A percentile compares a stretch with the other conserved stretches of the same genome.
phyloP scores from a whole-genome alignment of 208 protist species.

The Perkinsela sp. region DNA sequence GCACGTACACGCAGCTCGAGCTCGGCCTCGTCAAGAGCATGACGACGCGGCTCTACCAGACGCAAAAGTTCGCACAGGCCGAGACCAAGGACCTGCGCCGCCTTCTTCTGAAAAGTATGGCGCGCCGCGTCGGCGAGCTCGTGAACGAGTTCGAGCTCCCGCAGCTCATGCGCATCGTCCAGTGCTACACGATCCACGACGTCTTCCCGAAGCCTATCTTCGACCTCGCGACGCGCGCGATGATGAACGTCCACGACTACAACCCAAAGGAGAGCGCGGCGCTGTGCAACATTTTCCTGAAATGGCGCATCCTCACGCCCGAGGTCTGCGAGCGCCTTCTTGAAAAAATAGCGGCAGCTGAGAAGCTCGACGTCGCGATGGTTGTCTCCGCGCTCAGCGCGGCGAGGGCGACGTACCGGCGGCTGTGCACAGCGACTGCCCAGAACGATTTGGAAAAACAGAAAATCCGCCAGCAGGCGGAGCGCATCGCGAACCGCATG shows the following conservation, averaged over 20 bases:
- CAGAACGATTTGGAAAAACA: constrained; percentile 41
- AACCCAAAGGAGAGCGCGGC: constrained; percentile 55
- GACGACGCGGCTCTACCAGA: constrained; percentile 52
- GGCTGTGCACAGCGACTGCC: constrained; percentile 30
- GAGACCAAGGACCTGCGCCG: constrained; percentile 48
- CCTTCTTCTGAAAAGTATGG: constrained; percentile 38
- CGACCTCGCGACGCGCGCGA: constrained; percentile 35
- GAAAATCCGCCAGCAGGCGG: constrained; percentile 46
- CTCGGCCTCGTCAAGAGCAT: constrained; percentile 45
- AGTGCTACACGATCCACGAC: constrained; percentile 60
- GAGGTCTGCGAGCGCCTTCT: constrained; percentile 52
- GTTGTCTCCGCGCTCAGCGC: constrained; percentile 20
- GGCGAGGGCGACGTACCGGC: constrained; percentile 28
- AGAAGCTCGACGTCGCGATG: constrained; percentile 51
- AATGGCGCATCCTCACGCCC: constrained; percentile 30
- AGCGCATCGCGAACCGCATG: constrained; percentile 34
- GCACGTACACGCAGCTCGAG: constrained; percentile 35
- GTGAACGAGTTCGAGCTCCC: constrained; percentile 60
- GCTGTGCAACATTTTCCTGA: constrained; percentile 34
- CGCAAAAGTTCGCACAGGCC: constrained; percentile 27
- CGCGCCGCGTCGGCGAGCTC: constrained; percentile 24
- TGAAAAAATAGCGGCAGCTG: constrained; percentile 31
- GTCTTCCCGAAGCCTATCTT: constrained; percentile 28
- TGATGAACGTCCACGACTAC: constrained; percentile 43
- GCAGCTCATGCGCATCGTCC: constrained; percentile 39